Evolutionary conservation across 257 asterid species (phyloP), one percentile per base, ranked within the genome.

Genomic region (Salvia miltiorrhiza): DNA sequence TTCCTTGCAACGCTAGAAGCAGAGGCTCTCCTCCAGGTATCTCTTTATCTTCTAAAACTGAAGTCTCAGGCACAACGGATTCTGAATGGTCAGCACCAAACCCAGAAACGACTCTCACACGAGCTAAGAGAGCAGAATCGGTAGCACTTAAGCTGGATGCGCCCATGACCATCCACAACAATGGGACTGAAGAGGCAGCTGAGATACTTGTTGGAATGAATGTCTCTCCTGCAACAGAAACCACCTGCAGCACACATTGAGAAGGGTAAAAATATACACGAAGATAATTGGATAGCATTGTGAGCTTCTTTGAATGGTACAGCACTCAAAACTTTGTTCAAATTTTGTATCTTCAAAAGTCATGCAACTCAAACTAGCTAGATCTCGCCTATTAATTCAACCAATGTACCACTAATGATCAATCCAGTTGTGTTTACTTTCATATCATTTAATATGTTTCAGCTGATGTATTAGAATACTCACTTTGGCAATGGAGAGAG

Each of bases 101-200:
- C 30, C 88, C 88, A 0, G 94, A 79, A 4, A 87, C 54, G 43
- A 73, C 85, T 80, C 92, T 88, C 50, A 87, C 83, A 32, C 93
- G 89, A 60, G 85, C 88, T 74, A 88, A 65, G 49, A 80, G 87
- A 40, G 78, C 59, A 24, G 83, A 63, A 54, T 80, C 59, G 0
- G 84, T 50, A 30, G 56, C 48, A 13, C 69, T 65, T 61, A 73
- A 77, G 70, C 49, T 79, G 9, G 97, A 90, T 7, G 82, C 90
- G 0, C 96, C 99, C 97, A 94, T 89, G 54, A 89, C 92, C 95
- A 89, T 89, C 99, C 97, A 94, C 69, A 91, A 78, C 10, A 83
- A 62, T 13, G 81, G 80, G 63, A 63, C 70, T 0, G 87, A 84
- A 9, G 76, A 63, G 71, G 89, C 41, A 1, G 89, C 75, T 37